Evolutionary conservation across 441 rosid species (phyloP), one percentile per base, ranked within the genome.

Genomic region (Omphalea diandra): DNA sequence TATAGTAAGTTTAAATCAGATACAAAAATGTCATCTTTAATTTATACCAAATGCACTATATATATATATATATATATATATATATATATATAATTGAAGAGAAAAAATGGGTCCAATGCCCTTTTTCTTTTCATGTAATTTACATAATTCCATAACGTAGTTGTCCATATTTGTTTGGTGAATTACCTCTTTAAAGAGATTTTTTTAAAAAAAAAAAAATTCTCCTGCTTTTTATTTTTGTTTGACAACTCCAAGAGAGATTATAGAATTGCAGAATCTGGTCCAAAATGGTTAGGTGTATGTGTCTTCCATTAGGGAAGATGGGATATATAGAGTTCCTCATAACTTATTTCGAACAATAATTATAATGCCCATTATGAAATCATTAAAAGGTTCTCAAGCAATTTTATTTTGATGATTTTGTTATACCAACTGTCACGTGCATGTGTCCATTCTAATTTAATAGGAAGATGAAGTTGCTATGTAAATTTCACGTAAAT

Each of bases 241-340:
- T 29, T 29, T n/a, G 33, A 66, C 22, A 18, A 22, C 32, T n/a
- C 22, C 33, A 20, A 0, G 7, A 22, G 10, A 26, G 58, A 11
- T 47, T 47, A 54, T 67, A 26, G 50, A 31, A 60, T 27, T 61
- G 50, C 9, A 61, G 68, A 38, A 50, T 70, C 38, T 61, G 67
- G 57, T 52, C 38, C 67, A 60, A 36, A 35, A 26, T 50, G 31
- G 67, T 60, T 70, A 62, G 68, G 68, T 61, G 38, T 35, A 17
- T 50, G 67, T 50, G 67, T 70, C 61, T 26, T 47, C 38, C 36
- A 10, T 26, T 38, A 15, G 40, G 31, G 52, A 27, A n/a, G n/a
- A n/a, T n/a, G n/a, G n/a, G n/a, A 50, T 27, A 22, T 9, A 54
- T 54, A 26, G 1, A 68, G 15, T 55, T 47, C 14, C 24, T 12